Evolutionary conservation across 1,139 yeast genomes (phyloP).

Genomic region (Kodamaea suecica): DNA sequence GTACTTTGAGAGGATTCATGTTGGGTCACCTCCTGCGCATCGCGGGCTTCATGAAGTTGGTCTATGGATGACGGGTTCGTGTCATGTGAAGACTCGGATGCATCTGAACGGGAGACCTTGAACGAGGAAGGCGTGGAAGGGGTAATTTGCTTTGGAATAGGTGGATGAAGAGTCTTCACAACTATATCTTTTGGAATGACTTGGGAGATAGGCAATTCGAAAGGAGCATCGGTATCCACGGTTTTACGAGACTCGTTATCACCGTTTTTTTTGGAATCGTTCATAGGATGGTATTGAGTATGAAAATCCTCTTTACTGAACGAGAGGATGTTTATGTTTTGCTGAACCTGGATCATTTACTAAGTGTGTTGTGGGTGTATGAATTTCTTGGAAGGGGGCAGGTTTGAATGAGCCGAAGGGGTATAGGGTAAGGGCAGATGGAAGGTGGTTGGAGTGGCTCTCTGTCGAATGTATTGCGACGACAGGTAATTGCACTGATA

Average conservation of each 20-base stretch:
- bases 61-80: constrained; percentile 31
- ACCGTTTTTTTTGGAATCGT: neutral
- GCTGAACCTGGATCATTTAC: neutral
- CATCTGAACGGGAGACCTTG: constrained; percentile 25
- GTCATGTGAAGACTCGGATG: constrained; percentile 28
- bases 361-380: too few relatives aligned
- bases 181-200: neutral
- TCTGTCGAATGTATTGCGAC: too few relatives aligned
- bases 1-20: too few relatives aligned
- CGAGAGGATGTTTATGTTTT: neutral
- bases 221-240: neutral
- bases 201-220: neutral
- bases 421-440: too few relatives aligned
- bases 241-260: neutral
- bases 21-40: neutral
- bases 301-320: neutral
- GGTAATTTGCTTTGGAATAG: constrained; percentile 5
- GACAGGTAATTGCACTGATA: too few relatives aligned
- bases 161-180: neutral
- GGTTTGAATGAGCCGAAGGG: too few relatives aligned
- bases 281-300: neutral
- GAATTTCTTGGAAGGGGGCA: too few relatives aligned
- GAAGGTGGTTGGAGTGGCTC: too few relatives aligned
- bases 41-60: too few relatives aligned
- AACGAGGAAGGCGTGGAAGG: constrained; percentile 37